Evolutionary conservation across 208 protist species (phyloP).

Genomic region (Phytomonas serpens): DNA sequence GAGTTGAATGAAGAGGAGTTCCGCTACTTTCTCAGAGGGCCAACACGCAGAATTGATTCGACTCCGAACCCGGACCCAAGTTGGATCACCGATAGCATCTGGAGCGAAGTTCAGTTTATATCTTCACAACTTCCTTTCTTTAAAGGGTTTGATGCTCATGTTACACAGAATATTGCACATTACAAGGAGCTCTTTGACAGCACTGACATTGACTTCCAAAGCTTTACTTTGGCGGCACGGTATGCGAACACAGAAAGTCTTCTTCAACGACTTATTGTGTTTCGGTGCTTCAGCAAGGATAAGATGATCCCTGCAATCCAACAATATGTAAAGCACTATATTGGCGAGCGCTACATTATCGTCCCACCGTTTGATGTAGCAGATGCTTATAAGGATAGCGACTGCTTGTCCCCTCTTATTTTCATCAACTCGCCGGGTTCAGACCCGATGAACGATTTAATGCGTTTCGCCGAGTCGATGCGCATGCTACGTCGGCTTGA

Average conservation of each 20-base stretch:
- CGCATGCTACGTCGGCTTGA: slow-evolving; percentile 91
- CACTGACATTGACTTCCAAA: slow-evolving; percentile 57
- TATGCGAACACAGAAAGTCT: slow-evolving; percentile 75
- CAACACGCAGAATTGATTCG: slow-evolving; percentile 38
- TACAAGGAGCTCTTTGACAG: slow-evolving; percentile 93
- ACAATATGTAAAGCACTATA: slow-evolving; percentile 86
- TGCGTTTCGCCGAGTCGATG: slow-evolving; percentile 94
- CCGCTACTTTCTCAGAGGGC: slow-evolving; percentile 87
- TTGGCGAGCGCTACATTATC: slow-evolving; percentile 93
- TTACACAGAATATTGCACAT: slow-evolving; percentile 63
- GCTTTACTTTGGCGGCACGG: slow-evolving; percentile 65
- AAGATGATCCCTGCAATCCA: slow-evolving; percentile 94
- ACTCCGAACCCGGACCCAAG: slow-evolving; percentile 78
- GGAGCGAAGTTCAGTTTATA: slow-evolving; percentile 91
- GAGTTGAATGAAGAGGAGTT: slow-evolving; percentile 85
- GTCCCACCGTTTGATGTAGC: slow-evolving; percentile 94
- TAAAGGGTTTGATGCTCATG: slow-evolving; percentile 81
- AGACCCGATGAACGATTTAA: slow-evolving; percentile 93
- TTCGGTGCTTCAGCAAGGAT: slow-evolving; percentile 94
- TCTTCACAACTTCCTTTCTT: slow-evolving; percentile 56
- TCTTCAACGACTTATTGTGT: slow-evolving; percentile 92
- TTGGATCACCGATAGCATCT: slow-evolving; percentile 93
- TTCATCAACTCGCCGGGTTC: slow-evolving; percentile 96
- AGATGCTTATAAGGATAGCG: slow-evolving; percentile 92
- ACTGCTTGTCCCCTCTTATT: slow-evolving; percentile 91